phyloP scores from a whole-genome alignment of 768 basidiomycete genomes.

The Suillus placidus region DNA sequence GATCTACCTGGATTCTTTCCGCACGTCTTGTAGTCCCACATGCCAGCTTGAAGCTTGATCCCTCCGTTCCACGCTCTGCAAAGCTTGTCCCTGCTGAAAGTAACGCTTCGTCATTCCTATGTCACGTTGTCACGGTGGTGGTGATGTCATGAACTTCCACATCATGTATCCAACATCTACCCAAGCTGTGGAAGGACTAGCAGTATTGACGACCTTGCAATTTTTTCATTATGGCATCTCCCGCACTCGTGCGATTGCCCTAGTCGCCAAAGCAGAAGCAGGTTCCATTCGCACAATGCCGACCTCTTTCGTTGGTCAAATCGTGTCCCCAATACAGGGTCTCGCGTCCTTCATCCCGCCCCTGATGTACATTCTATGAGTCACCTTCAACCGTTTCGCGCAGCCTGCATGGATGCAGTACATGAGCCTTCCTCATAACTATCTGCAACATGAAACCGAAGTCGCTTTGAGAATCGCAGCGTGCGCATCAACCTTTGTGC shows the following conservation, averaged over 20 bases:
- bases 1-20: too few species aligned
- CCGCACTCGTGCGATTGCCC: conserved; percentile 7
- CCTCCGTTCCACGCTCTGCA: too few species aligned
- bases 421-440: conserved; percentile 28
- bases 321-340: conserved; percentile 33
- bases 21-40: too few species aligned
- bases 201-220: conserved; percentile 27
- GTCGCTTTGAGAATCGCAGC: conserved; percentile 26
- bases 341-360: conserved; percentile 29
- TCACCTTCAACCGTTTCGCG: conserved; percentile 32
- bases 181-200: conserved; percentile 25
- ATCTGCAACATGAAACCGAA: conserved; percentile 26
- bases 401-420: conserved; percentile 41
- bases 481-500: conserved; percentile 27
- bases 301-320: conserved; percentile 23
- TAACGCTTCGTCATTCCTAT: too few species aligned
- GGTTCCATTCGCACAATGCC: conserved; percentile 20
- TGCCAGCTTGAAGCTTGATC: too few species aligned
- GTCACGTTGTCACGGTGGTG: too few species aligned
- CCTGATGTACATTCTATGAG: conserved; percentile 28
- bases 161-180: too few species aligned
- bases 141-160: too few species aligned
- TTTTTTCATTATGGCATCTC: conserved; percentile 24
- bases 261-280: conserved; percentile 16
- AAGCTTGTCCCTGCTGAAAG: too few species aligned